Conservation (phyloP, 2,329 filamentous ascomycete species). For the Dryadomyces quercus-mongolicae region DNA sequence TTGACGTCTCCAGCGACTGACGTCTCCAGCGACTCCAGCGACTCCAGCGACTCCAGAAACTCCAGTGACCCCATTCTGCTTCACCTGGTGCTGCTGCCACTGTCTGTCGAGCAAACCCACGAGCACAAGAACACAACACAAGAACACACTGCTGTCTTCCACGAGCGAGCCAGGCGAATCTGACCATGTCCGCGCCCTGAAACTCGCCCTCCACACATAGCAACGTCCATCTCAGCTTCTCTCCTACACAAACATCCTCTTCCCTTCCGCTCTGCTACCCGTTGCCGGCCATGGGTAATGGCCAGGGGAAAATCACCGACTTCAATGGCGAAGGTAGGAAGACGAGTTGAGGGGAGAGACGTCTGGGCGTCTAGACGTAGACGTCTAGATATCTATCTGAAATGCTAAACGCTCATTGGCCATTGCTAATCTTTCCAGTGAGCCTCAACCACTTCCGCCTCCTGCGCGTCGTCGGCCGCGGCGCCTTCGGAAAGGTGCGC, state of each 20-base stretch:
- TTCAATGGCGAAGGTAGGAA: constrained; percentile 75
- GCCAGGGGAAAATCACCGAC: constrained; percentile 84
- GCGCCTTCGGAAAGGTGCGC: constrained; percentile 95
- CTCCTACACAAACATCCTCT: background rate
- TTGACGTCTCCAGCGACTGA: background rate
- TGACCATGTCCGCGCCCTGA: background rate
- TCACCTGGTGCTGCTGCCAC: no score
- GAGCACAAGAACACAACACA: background rate
- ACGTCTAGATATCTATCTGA: no score
- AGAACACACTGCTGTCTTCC: background rate
- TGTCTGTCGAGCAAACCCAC: background rate
- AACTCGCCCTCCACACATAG: background rate
- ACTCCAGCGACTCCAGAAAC: no score
- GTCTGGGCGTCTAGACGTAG: no score
- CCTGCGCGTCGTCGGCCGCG: constrained; percentile 88
- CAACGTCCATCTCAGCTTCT: background rate
- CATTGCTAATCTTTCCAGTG: constrained; percentile 40
- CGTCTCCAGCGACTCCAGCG: no score
- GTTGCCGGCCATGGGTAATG: constrained; percentile 70
- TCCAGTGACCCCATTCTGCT: no score
- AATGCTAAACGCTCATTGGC: no score
- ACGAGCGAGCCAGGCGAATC: background rate
- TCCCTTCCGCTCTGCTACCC: background rate
- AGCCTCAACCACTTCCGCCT: constrained; percentile 97
- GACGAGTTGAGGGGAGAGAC: no score